phyloP scores from a whole-genome alignment of 2,329 filamentous ascomycete genomes.

The Mollisia scopiformis region DNA sequence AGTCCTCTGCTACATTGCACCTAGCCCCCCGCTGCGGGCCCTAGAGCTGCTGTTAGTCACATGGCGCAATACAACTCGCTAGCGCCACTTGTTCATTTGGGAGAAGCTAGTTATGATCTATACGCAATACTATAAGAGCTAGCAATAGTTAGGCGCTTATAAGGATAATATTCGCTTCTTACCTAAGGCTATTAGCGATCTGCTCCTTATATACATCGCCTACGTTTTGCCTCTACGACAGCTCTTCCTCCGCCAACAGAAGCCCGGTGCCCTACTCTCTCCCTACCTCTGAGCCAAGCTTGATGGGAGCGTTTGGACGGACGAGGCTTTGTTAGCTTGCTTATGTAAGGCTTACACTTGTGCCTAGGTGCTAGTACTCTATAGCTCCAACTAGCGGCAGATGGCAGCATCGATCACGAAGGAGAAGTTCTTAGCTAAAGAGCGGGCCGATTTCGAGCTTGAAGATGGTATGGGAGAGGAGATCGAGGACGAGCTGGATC shows the following conservation, averaged over 20 bases:
- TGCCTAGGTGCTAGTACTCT: slow-evolving; percentile 5
- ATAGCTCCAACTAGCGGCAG: slow-evolving; percentile 11
- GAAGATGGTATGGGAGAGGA: slow-evolving; percentile 1
- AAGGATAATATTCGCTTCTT: slow-evolving; percentile 25
- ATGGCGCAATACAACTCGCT: slow-evolving; percentile 10
- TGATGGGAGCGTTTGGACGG: slow-evolving; percentile 6
- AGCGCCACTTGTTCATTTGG: slow-evolving; percentile 8
- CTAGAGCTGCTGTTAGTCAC: slow-evolving; percentile 14
- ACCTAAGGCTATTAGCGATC: slow-evolving; percentile 14
- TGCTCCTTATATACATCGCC: slow-evolving; percentile 17
- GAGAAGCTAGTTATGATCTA: slow-evolving; percentile 23
- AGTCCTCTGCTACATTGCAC: slow-evolving; percentile 9
- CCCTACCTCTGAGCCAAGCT: slow-evolving; percentile 15
- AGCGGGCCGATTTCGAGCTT: slow-evolving; percentile 17
- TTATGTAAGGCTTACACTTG: no score
- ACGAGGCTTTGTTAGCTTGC: slow-evolving; percentile 13
- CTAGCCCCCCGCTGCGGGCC: slow-evolving; percentile 4
- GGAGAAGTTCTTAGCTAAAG: slow-evolving; percentile 19
- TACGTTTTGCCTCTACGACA: slow-evolving; percentile 12
- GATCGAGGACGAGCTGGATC: slow-evolving; percentile 5
- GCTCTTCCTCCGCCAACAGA: slow-evolving; percentile 14
- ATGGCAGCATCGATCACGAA: slow-evolving; percentile 14
- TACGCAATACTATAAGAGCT: slow-evolving; percentile 19
- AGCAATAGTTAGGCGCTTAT: slow-evolving; percentile 16
- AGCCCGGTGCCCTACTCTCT: slow-evolving; percentile 6